These are phyloP conservation scores for Salvia rosmarinus DNA, from an alignment of 257 asterid genomes.

Conservation along the genomic window DNA sequence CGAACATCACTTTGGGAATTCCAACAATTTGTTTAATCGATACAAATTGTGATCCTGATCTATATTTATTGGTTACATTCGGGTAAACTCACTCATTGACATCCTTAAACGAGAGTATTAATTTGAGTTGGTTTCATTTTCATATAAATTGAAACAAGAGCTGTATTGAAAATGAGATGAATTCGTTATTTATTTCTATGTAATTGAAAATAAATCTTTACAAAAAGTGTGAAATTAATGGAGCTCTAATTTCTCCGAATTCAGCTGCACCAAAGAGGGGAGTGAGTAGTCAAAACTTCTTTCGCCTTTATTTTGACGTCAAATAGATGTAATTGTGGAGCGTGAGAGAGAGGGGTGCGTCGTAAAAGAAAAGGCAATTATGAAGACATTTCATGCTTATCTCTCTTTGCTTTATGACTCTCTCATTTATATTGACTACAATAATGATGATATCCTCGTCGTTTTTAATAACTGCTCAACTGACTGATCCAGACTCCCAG, in stretches of 20 bases:
- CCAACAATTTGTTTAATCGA: too few relatives aligned
- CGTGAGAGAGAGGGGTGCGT: slow-evolving; percentile 26
- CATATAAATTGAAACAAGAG: not conserved
- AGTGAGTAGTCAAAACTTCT: not conserved
- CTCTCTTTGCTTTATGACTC: slow-evolving; percentile 32
- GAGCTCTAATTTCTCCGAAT: not conserved
- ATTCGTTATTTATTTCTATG: not conserved
- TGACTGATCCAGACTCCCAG: slow-evolving; percentile 32
- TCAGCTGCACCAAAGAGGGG: slow-evolving; percentile 26
- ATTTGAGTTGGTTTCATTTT: too few relatives aligned
- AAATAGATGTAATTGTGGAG: slow-evolving; percentile 21
- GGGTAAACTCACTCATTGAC: too few relatives aligned
- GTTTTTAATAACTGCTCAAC: slow-evolving; percentile 38
- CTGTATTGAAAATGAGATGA: not conserved
- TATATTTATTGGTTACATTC: too few relatives aligned
- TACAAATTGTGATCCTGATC: too few relatives aligned
- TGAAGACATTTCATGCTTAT: slow-evolving; percentile 45
- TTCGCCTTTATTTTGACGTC: not conserved
- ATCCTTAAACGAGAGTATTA: too few relatives aligned
- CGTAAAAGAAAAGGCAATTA: slow-evolving; percentile 18
- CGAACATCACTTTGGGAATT: too few relatives aligned
- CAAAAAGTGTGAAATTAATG: too few relatives aligned
- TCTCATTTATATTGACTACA: slow-evolving; percentile 32
- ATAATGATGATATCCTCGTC: slow-evolving; percentile 22
- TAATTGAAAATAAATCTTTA: not conserved